These are phyloP conservation scores for Backusella parvicylindrica DNA, from an alignment of 192 early-diverging fungal genomes.

Conservation along the genomic window DNA sequence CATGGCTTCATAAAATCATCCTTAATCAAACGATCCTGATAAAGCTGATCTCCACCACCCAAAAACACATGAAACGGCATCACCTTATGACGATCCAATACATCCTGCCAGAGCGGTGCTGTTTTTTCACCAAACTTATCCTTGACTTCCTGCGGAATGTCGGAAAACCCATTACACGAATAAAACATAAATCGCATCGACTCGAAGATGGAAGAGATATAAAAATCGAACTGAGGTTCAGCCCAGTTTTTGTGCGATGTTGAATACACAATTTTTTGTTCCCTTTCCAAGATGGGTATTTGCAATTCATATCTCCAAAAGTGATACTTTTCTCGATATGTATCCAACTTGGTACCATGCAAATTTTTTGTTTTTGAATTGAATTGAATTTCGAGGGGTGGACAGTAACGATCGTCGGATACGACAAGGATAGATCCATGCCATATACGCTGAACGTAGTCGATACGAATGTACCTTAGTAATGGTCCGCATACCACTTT, in stretches of 20 bases:
- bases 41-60: constrained; percentile 74
- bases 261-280: constrained; percentile 34
- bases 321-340: constrained; percentile 45
- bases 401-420: constrained; percentile 28
- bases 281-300: constrained; percentile 45
- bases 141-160: constrained; percentile 38
- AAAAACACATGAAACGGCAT: constrained; percentile 68
- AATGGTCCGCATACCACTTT: constrained; percentile 39
- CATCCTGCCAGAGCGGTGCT: constrained; percentile 64
- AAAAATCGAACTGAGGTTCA: constrained; percentile 43
- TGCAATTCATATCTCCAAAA: constrained; percentile 63
- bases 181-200: constrained; percentile 65
- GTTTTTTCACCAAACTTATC: constrained; percentile 40
- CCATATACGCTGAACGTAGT: constrained; percentile 36
- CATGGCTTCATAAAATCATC: constrained; percentile 57
- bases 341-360: constrained; percentile 42
- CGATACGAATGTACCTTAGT: constrained; percentile 40
- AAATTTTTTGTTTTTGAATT: not conserved
- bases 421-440: constrained; percentile 44
- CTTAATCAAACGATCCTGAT: constrained; percentile 56
- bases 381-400: constrained; percentile 4
- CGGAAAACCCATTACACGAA: constrained; percentile 71
- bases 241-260: constrained; percentile 23
- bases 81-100: constrained; percentile 51
- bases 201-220: constrained; percentile 39